Evolutionary conservation across 2,329 filamentous ascomycete genomes (phyloP).

Genomic region (Leptodontidium sp.): DNA sequence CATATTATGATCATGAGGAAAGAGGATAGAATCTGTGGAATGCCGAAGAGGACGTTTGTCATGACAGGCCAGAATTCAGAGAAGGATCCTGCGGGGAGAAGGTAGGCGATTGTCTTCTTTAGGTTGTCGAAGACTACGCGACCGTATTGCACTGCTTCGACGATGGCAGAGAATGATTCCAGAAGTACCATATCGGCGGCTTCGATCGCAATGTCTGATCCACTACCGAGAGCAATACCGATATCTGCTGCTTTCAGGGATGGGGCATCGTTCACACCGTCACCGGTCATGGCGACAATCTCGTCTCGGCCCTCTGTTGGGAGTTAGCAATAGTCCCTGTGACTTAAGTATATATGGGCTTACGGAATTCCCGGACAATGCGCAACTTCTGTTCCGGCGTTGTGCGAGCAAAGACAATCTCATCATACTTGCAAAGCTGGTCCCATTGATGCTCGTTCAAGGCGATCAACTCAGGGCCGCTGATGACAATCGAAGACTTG

Average conservation of each 20-base stretch:
- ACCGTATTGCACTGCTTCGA: constrained; percentile 76
- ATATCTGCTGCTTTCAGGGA: constrained; percentile 71
- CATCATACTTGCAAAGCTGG: constrained; percentile 68
- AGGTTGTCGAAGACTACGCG: constrained; percentile 82
- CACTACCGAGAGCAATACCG: constrained; percentile 65
- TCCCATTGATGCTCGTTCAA: constrained; percentile 76
- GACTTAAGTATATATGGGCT: not conserved
- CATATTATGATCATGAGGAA: constrained; percentile 60
- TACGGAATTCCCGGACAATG: constrained; percentile 76
- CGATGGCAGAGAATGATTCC: constrained; percentile 75
- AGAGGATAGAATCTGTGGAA: constrained; percentile 66
- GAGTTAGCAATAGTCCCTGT: not conserved
- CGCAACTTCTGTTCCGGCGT: constrained; percentile 82
- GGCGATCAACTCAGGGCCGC: constrained; percentile 69
- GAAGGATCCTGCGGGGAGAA: constrained; percentile 67
- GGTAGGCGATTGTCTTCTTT: constrained; percentile 71
- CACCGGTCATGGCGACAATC: constrained; percentile 63
- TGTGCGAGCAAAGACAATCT: constrained; percentile 79
- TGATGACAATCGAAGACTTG: constrained; percentile 65
- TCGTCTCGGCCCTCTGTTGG: constrained; percentile 57
- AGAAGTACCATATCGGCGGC: constrained; percentile 69
- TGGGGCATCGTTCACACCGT: constrained; percentile 59
- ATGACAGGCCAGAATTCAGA: constrained; percentile 70
- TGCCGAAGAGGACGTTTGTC: constrained; percentile 67
- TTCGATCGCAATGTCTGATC: constrained; percentile 68